Evolutionary conservation across 495 filamentous ascomycete genomes (phyloP).

Genomic region (Thermochaetoides thermophila): DNA sequence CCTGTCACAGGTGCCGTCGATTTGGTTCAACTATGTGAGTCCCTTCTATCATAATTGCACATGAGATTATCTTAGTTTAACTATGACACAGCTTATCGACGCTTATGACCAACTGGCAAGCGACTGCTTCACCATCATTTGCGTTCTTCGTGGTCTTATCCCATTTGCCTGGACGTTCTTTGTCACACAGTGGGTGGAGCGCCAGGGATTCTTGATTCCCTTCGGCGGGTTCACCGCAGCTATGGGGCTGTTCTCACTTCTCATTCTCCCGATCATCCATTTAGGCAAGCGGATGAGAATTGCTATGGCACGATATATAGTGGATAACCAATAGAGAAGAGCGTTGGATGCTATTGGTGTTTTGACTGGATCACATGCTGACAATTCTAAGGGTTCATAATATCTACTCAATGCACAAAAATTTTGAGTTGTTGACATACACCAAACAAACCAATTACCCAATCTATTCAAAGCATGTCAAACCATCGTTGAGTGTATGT

Average conservation of each 20-base stretch:
- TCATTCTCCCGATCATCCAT: constrained; percentile 14
- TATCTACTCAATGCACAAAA: too few relatives aligned
- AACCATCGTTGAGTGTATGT: too few relatives aligned
- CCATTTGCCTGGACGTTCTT: constrained; percentile 20
- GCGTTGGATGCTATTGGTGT: background rate
- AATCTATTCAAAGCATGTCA: too few relatives aligned
- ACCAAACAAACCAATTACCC: too few relatives aligned
- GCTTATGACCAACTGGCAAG: constrained; percentile 17
- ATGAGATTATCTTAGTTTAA: background rate
- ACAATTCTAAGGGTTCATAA: too few relatives aligned
- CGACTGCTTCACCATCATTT: constrained; percentile 23
- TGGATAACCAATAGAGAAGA: constrained; percentile 13
- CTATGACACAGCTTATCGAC: constrained; percentile 16
- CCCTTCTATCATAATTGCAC: background rate
- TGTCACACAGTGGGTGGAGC: constrained; percentile 14
- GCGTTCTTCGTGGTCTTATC: constrained; percentile 15
- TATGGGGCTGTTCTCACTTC: constrained; percentile 15
- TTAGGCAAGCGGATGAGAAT: constrained; percentile 18
- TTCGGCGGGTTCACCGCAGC: constrained; percentile 16
- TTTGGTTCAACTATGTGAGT: constrained; percentile 22
- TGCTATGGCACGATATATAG: constrained; percentile 17
- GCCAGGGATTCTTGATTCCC: constrained; percentile 12
- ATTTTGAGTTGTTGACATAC: background rate
- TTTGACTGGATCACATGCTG: too few relatives aligned
- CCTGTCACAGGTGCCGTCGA: constrained; percentile 14